phyloP scores from a whole-genome alignment of 768 basidiomycete genomes.

The Boletus pseudopeckii region DNA sequence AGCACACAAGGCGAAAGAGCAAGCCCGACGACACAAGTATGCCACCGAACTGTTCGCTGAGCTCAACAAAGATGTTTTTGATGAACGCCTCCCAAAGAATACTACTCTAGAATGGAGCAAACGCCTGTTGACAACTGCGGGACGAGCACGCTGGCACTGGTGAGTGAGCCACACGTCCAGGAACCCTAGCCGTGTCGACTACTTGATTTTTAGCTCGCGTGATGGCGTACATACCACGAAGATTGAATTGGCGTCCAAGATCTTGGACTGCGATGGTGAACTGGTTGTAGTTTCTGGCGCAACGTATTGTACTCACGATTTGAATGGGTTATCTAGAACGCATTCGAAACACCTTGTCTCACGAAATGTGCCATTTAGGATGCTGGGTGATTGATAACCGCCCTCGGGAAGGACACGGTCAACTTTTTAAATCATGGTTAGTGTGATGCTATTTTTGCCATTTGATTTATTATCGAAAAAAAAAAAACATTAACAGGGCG shows the following conservation, averaged over 20 bases:
- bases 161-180: constrained; percentile 22
- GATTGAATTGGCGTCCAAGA: constrained; percentile 81
- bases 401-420: constrained; percentile 71
- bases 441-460: constrained; percentile 11
- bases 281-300: not conserved
- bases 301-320: not conserved
- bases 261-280: constrained; percentile 72
- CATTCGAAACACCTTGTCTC: constrained; percentile 77
- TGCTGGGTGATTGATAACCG: constrained; percentile 76
- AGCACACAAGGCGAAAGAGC: constrained; percentile 40
- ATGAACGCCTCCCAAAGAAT: constrained; percentile 46
- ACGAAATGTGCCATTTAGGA: constrained; percentile 92
- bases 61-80: constrained; percentile 58
- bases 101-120: constrained; percentile 68
- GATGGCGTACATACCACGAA: constrained; percentile 57
- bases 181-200: not conserved
- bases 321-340: constrained; percentile 49
- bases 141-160: constrained; percentile 65
- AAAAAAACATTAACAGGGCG: constrained; percentile 60
- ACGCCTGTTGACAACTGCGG: constrained; percentile 63
- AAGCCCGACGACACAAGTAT: constrained; percentile 45
- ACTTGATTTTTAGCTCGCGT: constrained; percentile 39
- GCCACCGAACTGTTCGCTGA: constrained; percentile 58
- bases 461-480: not conserved
- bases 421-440: constrained; percentile 69